phyloP scores from a whole-genome alignment of 73 alveolate species.

The Urostyla sp. region DNA sequence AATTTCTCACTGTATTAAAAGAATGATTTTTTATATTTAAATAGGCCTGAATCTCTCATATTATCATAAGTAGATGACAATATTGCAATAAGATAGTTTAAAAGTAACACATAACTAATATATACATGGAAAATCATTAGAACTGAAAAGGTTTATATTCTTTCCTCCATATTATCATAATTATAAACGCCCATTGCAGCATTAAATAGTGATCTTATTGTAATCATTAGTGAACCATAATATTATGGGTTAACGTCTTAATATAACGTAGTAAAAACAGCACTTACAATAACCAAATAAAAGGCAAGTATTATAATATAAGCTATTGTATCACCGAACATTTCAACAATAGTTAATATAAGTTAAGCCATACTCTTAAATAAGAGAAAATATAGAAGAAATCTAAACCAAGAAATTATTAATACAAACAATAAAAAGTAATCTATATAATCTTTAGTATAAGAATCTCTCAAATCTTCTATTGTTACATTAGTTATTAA shows the following conservation, averaged over 20 bases:
- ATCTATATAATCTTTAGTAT: conserved; percentile 41
- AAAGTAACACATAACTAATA: conserved; percentile 52
- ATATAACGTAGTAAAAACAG: conserved; percentile 62
- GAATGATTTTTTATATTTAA: conserved; percentile 56
- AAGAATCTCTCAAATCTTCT: neutral
- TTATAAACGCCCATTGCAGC: conserved; percentile 62
- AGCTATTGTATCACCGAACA: conserved; percentile 62
- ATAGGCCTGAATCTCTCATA: conserved; percentile 60
- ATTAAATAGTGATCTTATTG: conserved; percentile 65
- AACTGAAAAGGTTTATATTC: conserved; percentile 25
- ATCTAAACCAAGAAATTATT: conserved; percentile 61
- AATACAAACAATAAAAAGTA: conserved; percentile 58
- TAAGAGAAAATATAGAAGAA: conserved; percentile 57
- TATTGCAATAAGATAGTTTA: conserved; percentile 73
- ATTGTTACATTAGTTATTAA: neutral
- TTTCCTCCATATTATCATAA: conserved; percentile 44
- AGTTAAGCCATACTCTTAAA: conserved; percentile 54
- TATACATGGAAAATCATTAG: conserved; percentile 48
- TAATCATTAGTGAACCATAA: conserved; percentile 42
- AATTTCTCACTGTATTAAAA: conserved; percentile 58
- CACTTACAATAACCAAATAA: conserved; percentile 33
- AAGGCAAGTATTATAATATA: conserved; percentile 54
- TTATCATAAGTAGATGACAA: conserved; percentile 58
- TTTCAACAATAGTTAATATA: conserved; percentile 50
- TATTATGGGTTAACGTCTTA: conserved; percentile 45